Conservation (phyloP, 2,329 filamentous ascomycete genomes). For the Venturia carpophila region DNA sequence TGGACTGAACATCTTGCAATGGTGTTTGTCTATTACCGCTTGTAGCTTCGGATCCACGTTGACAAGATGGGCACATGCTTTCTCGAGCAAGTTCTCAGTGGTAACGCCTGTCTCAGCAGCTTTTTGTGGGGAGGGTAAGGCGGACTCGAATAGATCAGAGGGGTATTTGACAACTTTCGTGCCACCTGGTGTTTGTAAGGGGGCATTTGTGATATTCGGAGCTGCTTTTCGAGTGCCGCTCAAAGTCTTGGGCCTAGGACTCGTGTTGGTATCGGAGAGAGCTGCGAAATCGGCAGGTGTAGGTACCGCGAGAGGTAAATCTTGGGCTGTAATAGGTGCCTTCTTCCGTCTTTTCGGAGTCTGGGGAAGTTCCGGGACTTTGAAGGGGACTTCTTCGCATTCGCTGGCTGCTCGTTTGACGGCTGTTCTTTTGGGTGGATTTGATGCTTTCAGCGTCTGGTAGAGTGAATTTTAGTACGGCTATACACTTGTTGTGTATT, state of each 20-base stretch:
- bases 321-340: neutral
- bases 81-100: conserved; percentile 64
- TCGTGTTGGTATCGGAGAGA: neutral
- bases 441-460: neutral
- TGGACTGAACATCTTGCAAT: conserved; percentile 71
- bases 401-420: conserved; percentile 1
- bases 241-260: neutral
- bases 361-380: conserved; percentile 6
- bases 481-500: neutral
- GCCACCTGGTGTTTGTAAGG: conserved; percentile 62
- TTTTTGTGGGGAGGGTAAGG: conserved; percentile 30
- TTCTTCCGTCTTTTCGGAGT: conserved; percentile 11
- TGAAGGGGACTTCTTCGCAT: conserved; percentile 1
- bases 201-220: conserved; percentile 59
- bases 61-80: conserved; percentile 69
- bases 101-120: conserved; percentile 34
- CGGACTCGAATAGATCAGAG: conserved; percentile 21
- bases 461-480: neutral
- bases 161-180: conserved; percentile 50
- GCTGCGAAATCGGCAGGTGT: conserved; percentile 14
- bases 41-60: conserved; percentile 64
- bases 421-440: neutral
- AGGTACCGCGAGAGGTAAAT: conserved; percentile 11
- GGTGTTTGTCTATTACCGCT: conserved; percentile 63
- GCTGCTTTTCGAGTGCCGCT: conserved; percentile 36